These are phyloP conservation scores for Echeveria elegans DNA, from an alignment of 164 flowering plant species.

Conservation along the genomic window DNA sequence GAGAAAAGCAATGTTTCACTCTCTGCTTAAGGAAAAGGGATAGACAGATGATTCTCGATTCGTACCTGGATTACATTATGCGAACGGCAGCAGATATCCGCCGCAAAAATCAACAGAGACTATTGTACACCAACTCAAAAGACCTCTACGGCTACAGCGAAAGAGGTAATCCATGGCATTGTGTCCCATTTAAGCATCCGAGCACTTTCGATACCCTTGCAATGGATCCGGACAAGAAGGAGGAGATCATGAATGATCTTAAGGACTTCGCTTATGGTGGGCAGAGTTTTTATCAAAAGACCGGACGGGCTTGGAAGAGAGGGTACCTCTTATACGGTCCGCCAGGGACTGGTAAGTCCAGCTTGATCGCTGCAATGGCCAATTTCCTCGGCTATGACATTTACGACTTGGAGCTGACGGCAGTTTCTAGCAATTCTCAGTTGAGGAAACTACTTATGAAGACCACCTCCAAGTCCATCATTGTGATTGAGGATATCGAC, in stretches of 20 bases:
- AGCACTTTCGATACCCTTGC: constrained; percentile 3
- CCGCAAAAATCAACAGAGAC: constrained; percentile 51
- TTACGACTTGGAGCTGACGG: constrained; percentile 6
- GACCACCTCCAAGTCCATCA: constrained; percentile 9
- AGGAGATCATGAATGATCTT: background rate
- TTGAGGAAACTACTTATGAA: constrained; percentile 6
- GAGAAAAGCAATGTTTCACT: constrained; percentile 66
- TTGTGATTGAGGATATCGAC: constrained; percentile 5
- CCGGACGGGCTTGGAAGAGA: no score
- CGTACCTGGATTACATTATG: constrained; percentile 56
- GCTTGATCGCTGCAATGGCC: constrained; percentile 9
- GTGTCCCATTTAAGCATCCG: constrained; percentile 2
- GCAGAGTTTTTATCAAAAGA: constrained; percentile 3
- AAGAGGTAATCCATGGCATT: constrained; percentile 79
- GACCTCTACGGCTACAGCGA: constrained; percentile 57
- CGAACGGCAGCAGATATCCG: constrained; percentile 53
- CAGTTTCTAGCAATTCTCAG: background rate
- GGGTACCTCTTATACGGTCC: no score
- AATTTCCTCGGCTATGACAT: constrained; percentile 1
- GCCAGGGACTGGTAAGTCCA: no score
- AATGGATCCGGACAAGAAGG: constrained; percentile 6
- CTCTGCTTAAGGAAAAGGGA: constrained; percentile 48
- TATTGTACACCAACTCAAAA: constrained; percentile 57
- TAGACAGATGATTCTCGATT: constrained; percentile 36
- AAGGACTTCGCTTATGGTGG: constrained; percentile 1